Conservation (phyloP, 2,329 filamentous ascomycete genomes). For the Epichloe sibirici region DNA sequence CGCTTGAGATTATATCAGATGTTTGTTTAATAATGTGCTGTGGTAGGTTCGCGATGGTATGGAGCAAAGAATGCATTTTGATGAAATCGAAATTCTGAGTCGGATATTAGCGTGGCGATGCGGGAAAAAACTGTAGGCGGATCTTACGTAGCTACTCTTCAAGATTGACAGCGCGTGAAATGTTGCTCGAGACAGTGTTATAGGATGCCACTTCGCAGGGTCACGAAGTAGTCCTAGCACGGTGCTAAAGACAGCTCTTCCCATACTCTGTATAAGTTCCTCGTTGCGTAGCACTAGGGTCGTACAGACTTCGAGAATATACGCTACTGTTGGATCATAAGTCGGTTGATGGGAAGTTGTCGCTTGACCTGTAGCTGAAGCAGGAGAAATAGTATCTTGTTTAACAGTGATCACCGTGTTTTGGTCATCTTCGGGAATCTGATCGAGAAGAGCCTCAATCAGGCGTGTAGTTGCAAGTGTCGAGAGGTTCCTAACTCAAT, state of each 20-base stretch:
- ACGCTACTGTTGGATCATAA: constrained; percentile 81
- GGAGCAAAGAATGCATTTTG: constrained; percentile 80
- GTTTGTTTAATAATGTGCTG: constrained; percentile 66
- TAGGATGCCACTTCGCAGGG: constrained; percentile 63
- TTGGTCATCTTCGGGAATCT: constrained; percentile 73
- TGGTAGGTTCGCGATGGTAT: constrained; percentile 80
- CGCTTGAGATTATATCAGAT: constrained; percentile 63
- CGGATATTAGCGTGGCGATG: constrained; percentile 11
- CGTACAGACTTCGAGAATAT: constrained; percentile 84
- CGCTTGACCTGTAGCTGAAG: constrained; percentile 41
- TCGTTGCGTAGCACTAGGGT: constrained; percentile 66
- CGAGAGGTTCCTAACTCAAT: constrained; percentile 24
- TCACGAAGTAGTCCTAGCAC: constrained; percentile 76
- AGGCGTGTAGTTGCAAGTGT: constrained; percentile 18
- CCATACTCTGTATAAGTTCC: constrained; percentile 58
- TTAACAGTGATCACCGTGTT: constrained; percentile 80
- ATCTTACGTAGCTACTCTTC: constrained; percentile 72
- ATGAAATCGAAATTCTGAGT: constrained; percentile 75
- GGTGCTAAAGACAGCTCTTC: constrained; percentile 67
- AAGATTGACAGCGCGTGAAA: constrained; percentile 80
- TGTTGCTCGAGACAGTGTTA: constrained; percentile 71
- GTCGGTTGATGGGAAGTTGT: constrained; percentile 31
- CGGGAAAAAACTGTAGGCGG: background rate
- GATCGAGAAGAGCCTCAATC: constrained; percentile 61
- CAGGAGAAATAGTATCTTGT: constrained; percentile 58